Conservation (phyloP, 257 asterid species). For the Verbena officinalis region DNA sequence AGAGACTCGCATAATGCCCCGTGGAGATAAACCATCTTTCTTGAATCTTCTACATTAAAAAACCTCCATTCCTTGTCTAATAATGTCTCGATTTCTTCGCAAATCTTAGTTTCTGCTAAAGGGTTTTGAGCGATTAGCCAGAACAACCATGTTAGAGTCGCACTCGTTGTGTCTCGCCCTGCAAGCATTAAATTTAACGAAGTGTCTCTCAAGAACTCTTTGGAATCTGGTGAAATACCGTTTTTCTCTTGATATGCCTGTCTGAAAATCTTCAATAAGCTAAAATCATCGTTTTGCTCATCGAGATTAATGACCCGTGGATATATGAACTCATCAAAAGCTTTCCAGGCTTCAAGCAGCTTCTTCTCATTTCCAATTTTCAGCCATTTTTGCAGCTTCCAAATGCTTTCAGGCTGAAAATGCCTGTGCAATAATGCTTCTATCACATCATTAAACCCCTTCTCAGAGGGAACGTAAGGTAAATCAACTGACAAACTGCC, state of each 20-base stretch:
- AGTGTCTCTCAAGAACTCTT: not conserved
- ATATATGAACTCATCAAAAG: constrained; percentile 49
- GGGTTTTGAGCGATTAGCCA: not conserved
- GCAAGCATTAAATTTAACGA: not conserved
- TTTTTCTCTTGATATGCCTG: not conserved
- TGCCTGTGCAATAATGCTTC: constrained; percentile 48
- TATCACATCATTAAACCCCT: constrained; percentile 40
- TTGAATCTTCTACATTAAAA: not conserved
- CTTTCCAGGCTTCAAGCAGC: constrained; percentile 37
- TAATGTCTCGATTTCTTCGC: not conserved
- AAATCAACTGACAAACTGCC: constrained; percentile 30
- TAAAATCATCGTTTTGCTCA: not conserved
- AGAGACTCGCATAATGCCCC: not conserved
- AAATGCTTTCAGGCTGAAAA: constrained; percentile 39
- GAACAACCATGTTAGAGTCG: not conserved
- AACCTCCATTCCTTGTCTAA: not conserved
- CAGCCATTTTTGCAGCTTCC: constrained; percentile 56
- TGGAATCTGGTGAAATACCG: not conserved
- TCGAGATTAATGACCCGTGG: constrained; percentile 10
- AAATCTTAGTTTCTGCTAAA: not conserved
- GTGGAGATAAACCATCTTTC: not conserved
- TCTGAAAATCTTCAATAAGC: not conserved
- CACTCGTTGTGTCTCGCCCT: not conserved
- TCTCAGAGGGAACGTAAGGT: constrained; percentile 45
- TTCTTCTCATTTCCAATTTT: constrained; percentile 48